Evolutionary conservation across 176 grass and related monocot species (phyloP).

Genomic region (Ensete ventricosum): DNA sequence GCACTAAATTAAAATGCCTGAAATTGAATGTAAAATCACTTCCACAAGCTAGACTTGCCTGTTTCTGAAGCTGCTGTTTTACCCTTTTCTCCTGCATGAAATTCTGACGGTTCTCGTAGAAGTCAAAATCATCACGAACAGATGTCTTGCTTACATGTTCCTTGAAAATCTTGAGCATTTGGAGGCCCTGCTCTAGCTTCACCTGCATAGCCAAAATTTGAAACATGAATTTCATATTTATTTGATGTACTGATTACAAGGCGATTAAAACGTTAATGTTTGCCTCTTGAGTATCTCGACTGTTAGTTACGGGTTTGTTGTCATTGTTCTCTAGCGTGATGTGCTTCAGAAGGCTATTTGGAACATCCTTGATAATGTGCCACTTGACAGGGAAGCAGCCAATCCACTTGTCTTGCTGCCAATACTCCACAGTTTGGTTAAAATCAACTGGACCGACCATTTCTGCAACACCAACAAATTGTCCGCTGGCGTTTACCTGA

Average conservation of each 20-base stretch:
- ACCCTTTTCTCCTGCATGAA: conserved; percentile 84
- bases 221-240: no score
- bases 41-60: conserved; percentile 33
- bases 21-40: no score
- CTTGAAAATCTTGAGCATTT: conserved; percentile 94
- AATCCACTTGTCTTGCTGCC: conserved; percentile 99
- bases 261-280: not conserved
- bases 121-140: conserved; percentile 84
- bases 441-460: conserved; percentile 86
- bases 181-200: conserved; percentile 86
- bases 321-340: conserved; percentile 96
- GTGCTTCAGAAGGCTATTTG: conserved; percentile 83
- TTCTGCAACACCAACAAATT: conserved; percentile 90
- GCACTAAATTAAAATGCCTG: no score
- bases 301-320: conserved; percentile 90
- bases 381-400: conserved; percentile 88
- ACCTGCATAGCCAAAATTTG: conserved; percentile 33
- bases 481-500: conserved; percentile 90
- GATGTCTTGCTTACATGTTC: conserved; percentile 67
- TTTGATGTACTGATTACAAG: no score
- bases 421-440: conserved; percentile 89
- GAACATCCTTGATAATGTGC: conserved; percentile 91
- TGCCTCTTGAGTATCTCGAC: conserved; percentile 96
- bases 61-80: conserved; percentile 59
- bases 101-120: conserved; percentile 89